Evolutionary conservation across 306 rosid species (phyloP).

Genomic region (Alnus rubra): DNA sequence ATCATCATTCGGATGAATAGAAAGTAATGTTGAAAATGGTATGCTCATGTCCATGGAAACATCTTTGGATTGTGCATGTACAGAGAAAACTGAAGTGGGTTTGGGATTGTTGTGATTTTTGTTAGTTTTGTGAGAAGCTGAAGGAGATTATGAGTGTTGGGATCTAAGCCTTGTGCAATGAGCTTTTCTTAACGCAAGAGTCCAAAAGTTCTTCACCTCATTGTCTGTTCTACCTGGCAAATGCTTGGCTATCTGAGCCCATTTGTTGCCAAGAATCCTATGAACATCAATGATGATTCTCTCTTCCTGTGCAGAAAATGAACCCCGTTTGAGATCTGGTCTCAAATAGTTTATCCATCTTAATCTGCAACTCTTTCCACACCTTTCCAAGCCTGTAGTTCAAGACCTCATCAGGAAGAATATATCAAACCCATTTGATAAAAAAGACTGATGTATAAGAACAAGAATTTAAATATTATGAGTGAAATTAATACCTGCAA

Average conservation of each 20-base stretch:
- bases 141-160: conserved; percentile 80
- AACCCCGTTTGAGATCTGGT: conserved; percentile 82
- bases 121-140: conserved; percentile 16
- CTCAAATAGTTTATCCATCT: conserved; percentile 89
- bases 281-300: conserved; percentile 74
- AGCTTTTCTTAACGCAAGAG: conserved; percentile 83
- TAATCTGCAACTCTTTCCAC: conserved; percentile 89
- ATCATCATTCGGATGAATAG: not conserved
- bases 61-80: not conserved
- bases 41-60: conserved; percentile 18
- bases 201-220: conserved; percentile 94
- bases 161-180: conserved; percentile 79
- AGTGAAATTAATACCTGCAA: too few relatives aligned
- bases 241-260: conserved; percentile 98
- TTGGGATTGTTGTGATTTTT: not conserved
- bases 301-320: conserved; percentile 74
- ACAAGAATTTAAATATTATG: too few relatives aligned
- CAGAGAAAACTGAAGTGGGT: not conserved
- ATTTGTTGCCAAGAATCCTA: conserved; percentile 82
- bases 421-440: not conserved
- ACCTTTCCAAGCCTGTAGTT: conserved; percentile 66
- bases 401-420: not conserved
- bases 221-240: conserved; percentile 93
- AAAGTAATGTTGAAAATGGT: conserved; percentile 8
- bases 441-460: not conserved